phyloP scores from a whole-genome alignment of 306 rosid genomes.

The Luffa aegyptiaca region DNA sequence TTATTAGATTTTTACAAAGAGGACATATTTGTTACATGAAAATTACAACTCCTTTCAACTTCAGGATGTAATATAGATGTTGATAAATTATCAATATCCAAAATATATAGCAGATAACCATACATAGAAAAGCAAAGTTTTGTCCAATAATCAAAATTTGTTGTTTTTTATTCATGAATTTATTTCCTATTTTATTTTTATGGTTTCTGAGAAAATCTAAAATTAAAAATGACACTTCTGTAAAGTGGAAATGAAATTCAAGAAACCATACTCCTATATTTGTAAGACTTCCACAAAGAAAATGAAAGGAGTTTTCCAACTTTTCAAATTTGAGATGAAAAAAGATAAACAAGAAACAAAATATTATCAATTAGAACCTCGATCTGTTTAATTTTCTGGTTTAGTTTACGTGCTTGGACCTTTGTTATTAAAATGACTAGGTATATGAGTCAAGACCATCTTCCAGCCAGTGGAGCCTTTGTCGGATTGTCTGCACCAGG shows the following conservation, averaged over 20 bases:
- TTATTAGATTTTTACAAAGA: neutral
- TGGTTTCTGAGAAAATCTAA: neutral
- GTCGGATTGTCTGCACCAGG: constrained; percentile 50
- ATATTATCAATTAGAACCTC: neutral
- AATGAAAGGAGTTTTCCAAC: neutral
- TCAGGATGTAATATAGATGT: neutral
- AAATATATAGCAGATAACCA: neutral
- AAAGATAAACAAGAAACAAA: neutral
- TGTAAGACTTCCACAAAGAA: neutral
- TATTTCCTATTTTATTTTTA: neutral
- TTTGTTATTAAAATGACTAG: constrained; percentile 14
- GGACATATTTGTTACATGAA: neutral
- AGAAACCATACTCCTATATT: neutral
- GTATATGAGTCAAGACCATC: constrained; percentile 13
- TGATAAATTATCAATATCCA: neutral
- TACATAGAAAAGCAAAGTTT: neutral
- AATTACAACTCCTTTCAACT: neutral
- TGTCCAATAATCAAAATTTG: neutral
- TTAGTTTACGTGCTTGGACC: neutral
- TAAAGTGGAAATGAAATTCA: neutral
- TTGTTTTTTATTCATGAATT: neutral
- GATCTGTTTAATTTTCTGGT: neutral
- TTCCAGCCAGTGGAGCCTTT: constrained; percentile 30
- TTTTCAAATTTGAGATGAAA: neutral
- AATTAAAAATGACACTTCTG: neutral